Percentiles rank a stretch among this genome's conserved stretches.
Evolutionary conservation across 352 stramenopile genomes (phyloP).

Genomic region (Phytophthora pisi): DNA sequence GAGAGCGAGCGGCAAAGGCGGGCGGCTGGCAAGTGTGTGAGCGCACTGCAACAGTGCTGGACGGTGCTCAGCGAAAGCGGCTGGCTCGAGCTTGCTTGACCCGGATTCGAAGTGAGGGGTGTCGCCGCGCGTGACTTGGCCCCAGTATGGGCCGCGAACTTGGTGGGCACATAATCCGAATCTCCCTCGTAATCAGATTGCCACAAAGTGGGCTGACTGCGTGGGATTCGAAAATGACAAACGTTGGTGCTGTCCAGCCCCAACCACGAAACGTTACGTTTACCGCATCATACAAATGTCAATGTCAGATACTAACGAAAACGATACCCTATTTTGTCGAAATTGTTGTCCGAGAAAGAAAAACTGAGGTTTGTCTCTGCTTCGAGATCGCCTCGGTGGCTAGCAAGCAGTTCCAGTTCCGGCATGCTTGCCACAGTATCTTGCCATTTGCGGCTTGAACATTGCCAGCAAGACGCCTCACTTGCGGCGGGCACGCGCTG

Average conservation of each 20-base stretch:
- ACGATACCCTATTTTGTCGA: no score
- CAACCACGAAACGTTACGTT: no score
- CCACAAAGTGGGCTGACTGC: no score
- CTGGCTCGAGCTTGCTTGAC: slow-evolving; percentile 23
- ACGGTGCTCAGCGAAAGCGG: slow-evolving; percentile 3
- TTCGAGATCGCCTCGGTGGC: not conserved
- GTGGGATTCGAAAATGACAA: no score
- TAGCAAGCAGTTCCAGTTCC: not conserved
- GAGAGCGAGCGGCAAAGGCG: not conserved
- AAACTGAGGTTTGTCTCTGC: not conserved
- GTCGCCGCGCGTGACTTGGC: slow-evolving; percentile 23
- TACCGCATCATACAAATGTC: no score
- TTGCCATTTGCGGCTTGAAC: not conserved
- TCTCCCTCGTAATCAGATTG: no score
- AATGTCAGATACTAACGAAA: no score
- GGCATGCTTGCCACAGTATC: not conserved
- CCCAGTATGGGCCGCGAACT: slow-evolving; percentile 21
- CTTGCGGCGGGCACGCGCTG: not conserved
- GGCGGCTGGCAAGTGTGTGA: not conserved
- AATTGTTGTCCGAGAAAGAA: not conserved
- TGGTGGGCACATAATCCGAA: no score
- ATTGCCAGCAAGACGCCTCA: not conserved
- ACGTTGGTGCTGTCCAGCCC: no score
- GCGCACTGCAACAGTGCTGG: not conserved
- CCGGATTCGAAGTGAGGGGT: slow-evolving; percentile 17